Evolutionary conservation across 1,284 basidiomycete genomes (phyloP).

Genomic region (Pyrrhoderma lamaoense): DNA sequence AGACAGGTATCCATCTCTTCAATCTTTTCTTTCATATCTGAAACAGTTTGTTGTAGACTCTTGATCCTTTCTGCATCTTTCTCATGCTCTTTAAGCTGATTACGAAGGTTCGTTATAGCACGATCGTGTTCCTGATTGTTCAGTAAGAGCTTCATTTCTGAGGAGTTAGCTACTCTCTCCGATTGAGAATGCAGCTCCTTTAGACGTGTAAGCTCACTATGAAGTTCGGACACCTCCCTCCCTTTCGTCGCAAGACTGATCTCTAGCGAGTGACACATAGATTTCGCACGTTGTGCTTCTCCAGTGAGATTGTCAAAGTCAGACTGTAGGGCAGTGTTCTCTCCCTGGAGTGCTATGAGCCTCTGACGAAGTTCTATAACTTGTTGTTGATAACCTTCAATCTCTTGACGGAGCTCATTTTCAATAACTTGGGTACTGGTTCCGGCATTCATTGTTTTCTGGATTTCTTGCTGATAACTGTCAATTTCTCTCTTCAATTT

Average conservation of each 20-base stretch:
- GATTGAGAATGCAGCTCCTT: constrained; percentile 39
- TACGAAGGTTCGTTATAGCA: constrained; percentile 46
- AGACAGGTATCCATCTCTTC: constrained; percentile 65
- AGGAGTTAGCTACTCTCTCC: constrained; percentile 51
- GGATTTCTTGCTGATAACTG: constrained; percentile 16
- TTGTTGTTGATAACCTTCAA: constrained; percentile 23
- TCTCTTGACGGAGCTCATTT: constrained; percentile 21
- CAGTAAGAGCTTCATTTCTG: constrained; percentile 57
- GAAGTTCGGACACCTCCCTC: constrained; percentile 33
- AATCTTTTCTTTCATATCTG: constrained; percentile 59
- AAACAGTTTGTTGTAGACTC: constrained; percentile 45
- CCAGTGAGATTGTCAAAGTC: constrained; percentile 52
- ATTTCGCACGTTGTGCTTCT: constrained; percentile 54
- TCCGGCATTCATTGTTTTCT: constrained; percentile 13
- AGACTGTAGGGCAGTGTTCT: constrained; percentile 43
- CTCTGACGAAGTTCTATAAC: constrained; percentile 26
- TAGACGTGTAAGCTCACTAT: constrained; percentile 39
- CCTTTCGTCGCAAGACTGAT: constrained; percentile 37
- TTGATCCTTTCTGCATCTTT: constrained; percentile 43
- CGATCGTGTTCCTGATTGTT: constrained; percentile 58
- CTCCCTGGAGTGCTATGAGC: constrained; percentile 35
- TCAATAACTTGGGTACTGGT: constrained; percentile 16
- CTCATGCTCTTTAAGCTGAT: constrained; percentile 47
- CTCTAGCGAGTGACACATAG: constrained; percentile 53
- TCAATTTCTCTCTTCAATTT: constrained; percentile 10